Conservation (phyloP, 140 eudicot species). For the Stevia rebaudiana region DNA sequence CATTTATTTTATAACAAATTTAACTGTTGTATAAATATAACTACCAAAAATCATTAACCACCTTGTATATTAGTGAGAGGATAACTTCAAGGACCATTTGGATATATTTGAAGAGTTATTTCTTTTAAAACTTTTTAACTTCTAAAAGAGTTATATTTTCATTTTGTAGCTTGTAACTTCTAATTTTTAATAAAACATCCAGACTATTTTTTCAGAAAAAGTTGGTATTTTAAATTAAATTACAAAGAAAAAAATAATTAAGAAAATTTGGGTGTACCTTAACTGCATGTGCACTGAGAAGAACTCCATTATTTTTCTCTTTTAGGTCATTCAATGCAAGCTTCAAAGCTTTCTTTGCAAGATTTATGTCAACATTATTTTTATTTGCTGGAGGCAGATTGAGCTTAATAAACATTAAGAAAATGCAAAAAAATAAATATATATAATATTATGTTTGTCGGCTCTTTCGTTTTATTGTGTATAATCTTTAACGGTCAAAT, state of each 20-base stretch:
- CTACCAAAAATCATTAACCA: not conserved
- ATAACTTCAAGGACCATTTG: not conserved
- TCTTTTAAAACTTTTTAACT: not conserved
- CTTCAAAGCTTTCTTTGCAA: slow-evolving; percentile 55
- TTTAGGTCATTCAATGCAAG: slow-evolving; percentile 69
- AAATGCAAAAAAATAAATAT: slow-evolving; percentile 28
- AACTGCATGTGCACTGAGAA: slow-evolving; percentile 76
- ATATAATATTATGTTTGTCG: not conserved
- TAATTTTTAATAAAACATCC: not conserved
- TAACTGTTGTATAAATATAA: not conserved
- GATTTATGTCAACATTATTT: slow-evolving; percentile 34
- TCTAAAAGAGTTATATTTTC: not conserved
- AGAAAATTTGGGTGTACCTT: slow-evolving; percentile 45
- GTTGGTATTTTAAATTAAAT: not conserved
- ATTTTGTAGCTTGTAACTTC: not conserved
- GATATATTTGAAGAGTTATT: not conserved
- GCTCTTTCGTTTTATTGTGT: not conserved
- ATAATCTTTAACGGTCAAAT: not conserved
- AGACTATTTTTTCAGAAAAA: not conserved
- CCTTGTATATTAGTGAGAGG: not conserved
- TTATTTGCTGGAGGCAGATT: slow-evolving; percentile 27
- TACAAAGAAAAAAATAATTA: not conserved
- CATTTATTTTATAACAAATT: not conserved
- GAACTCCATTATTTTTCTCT: slow-evolving; percentile 60
- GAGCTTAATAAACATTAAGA: slow-evolving; percentile 56